Evolutionary conservation across 495 filamentous ascomycete genomes (phyloP).

Genomic region (Podospora didyma): DNA sequence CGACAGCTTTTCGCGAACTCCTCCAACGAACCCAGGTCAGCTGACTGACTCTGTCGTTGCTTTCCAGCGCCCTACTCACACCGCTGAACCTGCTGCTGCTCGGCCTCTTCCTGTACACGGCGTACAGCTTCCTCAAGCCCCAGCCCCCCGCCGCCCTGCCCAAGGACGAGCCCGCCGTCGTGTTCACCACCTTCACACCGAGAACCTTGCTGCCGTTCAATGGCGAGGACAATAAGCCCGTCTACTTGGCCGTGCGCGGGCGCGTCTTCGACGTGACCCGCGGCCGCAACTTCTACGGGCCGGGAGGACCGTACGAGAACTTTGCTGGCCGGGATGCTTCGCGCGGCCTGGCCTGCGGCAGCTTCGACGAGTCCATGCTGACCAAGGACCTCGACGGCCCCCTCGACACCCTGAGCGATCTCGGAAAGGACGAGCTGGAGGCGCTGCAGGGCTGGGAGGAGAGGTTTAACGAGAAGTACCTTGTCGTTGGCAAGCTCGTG

Average conservation of each 20-base stretch:
- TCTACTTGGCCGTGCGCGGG: conserved; percentile 82
- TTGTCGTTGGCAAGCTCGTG: conserved; percentile 89
- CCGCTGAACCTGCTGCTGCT: conserved; percentile 78
- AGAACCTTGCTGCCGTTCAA: conserved; percentile 83
- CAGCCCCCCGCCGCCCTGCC: conserved; percentile 51
- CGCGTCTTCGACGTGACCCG: conserved; percentile 82
- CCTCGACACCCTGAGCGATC: conserved; percentile 72
- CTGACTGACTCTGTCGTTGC: neutral
- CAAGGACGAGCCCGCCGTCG: conserved; percentile 65
- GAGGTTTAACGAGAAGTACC: conserved; percentile 87
- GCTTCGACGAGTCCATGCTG: conserved; percentile 95
- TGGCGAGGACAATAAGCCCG: conserved; percentile 66
- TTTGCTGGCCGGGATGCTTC: conserved; percentile 95
- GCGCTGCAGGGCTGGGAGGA: conserved; percentile 88
- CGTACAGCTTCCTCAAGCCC: conserved; percentile 62
- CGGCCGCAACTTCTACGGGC: conserved; percentile 89
- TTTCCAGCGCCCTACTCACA: conserved; percentile 60
- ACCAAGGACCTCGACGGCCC: conserved; percentile 87
- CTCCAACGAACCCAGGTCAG: neutral
- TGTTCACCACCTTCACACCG: conserved; percentile 91
- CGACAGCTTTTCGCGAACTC: conserved; percentile 12
- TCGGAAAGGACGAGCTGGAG: conserved; percentile 74
- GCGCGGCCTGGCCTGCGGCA: conserved; percentile 82
- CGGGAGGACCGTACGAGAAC: conserved; percentile 88
- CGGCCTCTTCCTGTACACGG: conserved; percentile 61